Conservation (phyloP, 1,284 basidiomycete species). For the Tilletiopsis washingtonensis region DNA sequence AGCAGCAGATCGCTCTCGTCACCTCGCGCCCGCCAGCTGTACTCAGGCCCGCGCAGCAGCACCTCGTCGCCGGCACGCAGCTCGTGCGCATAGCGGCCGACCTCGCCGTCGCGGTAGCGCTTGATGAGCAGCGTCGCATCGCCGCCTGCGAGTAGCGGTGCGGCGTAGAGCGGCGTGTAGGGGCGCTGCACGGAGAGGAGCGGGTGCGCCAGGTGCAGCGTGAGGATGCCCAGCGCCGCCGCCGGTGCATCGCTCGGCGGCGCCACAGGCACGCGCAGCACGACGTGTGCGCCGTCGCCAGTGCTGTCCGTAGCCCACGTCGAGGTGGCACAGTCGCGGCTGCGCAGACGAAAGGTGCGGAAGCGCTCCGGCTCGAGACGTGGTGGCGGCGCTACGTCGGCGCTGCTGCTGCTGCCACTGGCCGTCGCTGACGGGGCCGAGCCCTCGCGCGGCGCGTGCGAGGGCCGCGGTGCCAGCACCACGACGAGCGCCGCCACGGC, state of each 20-base stretch:
- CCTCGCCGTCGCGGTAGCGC: slow-evolving; percentile 26
- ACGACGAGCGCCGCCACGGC: too few species aligned
- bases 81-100: slow-evolving; percentile 19
- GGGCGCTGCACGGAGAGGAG: slow-evolving; percentile 28
- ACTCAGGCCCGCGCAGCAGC: slow-evolving; percentile 22
- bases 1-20: slow-evolving; percentile 8
- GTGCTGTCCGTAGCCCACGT: too few species aligned
- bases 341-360: too few species aligned
- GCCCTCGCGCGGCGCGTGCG: too few species aligned
- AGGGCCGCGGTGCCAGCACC: too few species aligned
- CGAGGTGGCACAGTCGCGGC: too few species aligned
- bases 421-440: too few species aligned
- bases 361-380: too few species aligned
- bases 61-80: slow-evolving; percentile 11
- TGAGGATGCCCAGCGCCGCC: slow-evolving; percentile 2
- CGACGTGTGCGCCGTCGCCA: slow-evolving; percentile 1
- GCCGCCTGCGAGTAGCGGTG: slow-evolving; percentile 9
- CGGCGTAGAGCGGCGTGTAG: slow-evolving; percentile 29
- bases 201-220: slow-evolving; percentile 13
- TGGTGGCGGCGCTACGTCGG: too few species aligned
- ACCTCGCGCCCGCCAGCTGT: slow-evolving; percentile 14
- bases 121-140: slow-evolving; percentile 17
- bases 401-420: too few species aligned
- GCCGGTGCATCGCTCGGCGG: background rate
- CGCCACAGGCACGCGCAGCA: background rate